Evolutionary conservation across 1,284 basidiomycete genomes (phyloP).

Genomic region (Marasmius sp.): DNA sequence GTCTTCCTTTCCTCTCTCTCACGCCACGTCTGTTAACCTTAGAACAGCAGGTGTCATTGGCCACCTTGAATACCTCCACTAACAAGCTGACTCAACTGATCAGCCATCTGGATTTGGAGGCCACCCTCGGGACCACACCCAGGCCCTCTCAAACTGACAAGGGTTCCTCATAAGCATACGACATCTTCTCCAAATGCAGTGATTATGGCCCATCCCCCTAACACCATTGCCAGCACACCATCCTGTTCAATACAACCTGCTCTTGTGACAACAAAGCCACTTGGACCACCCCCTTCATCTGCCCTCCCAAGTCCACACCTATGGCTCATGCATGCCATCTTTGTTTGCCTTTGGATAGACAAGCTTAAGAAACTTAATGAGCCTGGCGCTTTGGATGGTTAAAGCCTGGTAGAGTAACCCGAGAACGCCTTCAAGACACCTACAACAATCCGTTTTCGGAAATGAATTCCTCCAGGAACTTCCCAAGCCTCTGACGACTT

Average conservation of each 20-base stretch:
- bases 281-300: slow-evolving; percentile 20
- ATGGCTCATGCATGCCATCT: slow-evolving; percentile 37
- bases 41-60: slow-evolving; percentile 56
- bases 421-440: slow-evolving; percentile 78
- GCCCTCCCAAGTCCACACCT: slow-evolving; percentile 5
- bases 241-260: slow-evolving; percentile 39
- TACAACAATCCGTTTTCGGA: slow-evolving; percentile 49
- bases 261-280: slow-evolving; percentile 17
- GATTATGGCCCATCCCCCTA: slow-evolving; percentile 33
- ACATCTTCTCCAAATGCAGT: slow-evolving; percentile 54
- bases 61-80: slow-evolving; percentile 71
- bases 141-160: slow-evolving; percentile 22
- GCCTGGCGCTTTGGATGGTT: slow-evolving; percentile 63
- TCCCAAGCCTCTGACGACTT: slow-evolving; percentile 16
- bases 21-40: slow-evolving; percentile 2
- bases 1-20: slow-evolving; percentile 12
- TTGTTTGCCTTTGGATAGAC: slow-evolving; percentile 64
- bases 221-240: slow-evolving; percentile 60
- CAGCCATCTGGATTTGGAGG: slow-evolving; percentile 70
- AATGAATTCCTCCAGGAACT: slow-evolving; percentile 23
- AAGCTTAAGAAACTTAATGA: slow-evolving; percentile 73
- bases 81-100: slow-evolving; percentile 75
- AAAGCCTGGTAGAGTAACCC: slow-evolving; percentile 80
- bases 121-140: slow-evolving; percentile 57
- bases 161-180: slow-evolving; percentile 47